A percentile compares a stretch with the other conserved stretches of the same genome.
These are phyloP conservation scores for Thuidium tamariscinum DNA, from an alignment of 225 moss, liverwort and hornwort genomes.

Conservation along the genomic window DNA sequence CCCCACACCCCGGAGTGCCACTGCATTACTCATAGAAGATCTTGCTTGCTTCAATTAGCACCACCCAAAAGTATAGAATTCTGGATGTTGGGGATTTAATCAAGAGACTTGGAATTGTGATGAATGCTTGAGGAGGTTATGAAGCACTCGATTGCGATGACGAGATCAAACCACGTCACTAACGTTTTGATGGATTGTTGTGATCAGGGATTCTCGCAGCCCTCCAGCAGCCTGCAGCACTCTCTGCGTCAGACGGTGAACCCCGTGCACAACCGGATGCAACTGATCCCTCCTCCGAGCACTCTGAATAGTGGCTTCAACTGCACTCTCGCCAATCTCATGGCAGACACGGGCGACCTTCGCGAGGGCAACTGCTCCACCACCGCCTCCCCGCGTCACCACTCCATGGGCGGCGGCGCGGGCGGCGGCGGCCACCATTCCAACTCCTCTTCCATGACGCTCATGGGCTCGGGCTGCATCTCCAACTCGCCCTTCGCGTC, in stretches of 20 bases:
- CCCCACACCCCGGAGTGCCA: neutral
- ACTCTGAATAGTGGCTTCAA: slow-evolving; percentile 62
- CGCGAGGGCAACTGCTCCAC: slow-evolving; percentile 98
- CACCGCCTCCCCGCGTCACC: slow-evolving; percentile 86
- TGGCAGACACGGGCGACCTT: slow-evolving; percentile 66
- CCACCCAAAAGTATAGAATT: neutral
- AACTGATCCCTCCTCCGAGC: slow-evolving; percentile 58
- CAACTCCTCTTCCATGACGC: slow-evolving; percentile 98
- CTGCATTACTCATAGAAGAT: neutral
- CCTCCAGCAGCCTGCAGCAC: slow-evolving; percentile 84
- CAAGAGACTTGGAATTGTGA: neutral
- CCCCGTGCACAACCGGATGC: slow-evolving; percentile 55
- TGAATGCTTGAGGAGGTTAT: neutral
- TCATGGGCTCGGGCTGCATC: slow-evolving; percentile 73
- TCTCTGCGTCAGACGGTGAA: slow-evolving; percentile 61
- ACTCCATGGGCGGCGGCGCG: slow-evolving; percentile 38
- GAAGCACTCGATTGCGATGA: neutral
- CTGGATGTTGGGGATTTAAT: neutral
- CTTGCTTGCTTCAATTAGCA: neutral
- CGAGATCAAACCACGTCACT: neutral
- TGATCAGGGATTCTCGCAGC: slow-evolving; percentile 66
- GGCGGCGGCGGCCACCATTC: slow-evolving; percentile 72
- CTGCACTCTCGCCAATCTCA: slow-evolving; percentile 80
- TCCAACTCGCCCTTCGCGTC: slow-evolving; percentile 75
- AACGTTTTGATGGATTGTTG: neutral